Conservation (phyloP, 176 grass and related monocot genomes). For the Eragrostis curvula region DNA sequence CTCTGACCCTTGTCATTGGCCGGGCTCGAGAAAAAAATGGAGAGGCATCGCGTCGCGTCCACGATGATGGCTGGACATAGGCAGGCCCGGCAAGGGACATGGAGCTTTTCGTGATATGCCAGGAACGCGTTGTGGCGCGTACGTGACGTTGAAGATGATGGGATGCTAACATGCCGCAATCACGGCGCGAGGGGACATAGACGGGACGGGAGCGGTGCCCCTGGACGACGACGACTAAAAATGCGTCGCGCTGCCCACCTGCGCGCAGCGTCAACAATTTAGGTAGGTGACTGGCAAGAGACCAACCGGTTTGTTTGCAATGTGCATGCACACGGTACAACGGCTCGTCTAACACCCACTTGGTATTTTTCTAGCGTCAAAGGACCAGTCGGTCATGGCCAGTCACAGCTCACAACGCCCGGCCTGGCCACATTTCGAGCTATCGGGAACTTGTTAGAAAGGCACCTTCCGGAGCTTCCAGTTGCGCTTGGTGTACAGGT, state of each 20-base stretch:
- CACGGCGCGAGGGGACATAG: neutral
- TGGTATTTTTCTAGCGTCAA: neutral
- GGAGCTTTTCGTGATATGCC: slow-evolving; percentile 45
- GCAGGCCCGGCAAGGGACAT: neutral
- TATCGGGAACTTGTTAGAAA: too few relatives aligned
- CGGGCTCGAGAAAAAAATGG: neutral
- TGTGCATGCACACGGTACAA: neutral
- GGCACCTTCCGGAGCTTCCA: neutral
- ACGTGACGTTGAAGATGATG: neutral
- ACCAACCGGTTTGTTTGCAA: neutral
- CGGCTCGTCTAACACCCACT: neutral
- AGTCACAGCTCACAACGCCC: too few relatives aligned
- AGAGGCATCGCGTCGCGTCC: neutral
- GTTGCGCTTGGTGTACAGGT: neutral
- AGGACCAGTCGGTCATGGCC: neutral
- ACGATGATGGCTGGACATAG: neutral
- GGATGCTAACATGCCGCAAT: slow-evolving; percentile 7
- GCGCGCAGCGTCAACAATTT: slow-evolving; percentile 5
- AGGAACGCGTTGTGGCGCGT: slow-evolving; percentile 11
- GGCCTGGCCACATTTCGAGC: too few relatives aligned
- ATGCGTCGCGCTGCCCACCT: neutral
- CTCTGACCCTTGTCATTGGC: neutral
- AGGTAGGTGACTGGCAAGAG: neutral
- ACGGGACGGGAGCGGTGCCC: neutral
- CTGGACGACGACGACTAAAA: neutral